These are phyloP conservation scores for Colletotrichum lupini DNA, from an alignment of 2,329 filamentous ascomycete genomes.

Conservation along the genomic window DNA sequence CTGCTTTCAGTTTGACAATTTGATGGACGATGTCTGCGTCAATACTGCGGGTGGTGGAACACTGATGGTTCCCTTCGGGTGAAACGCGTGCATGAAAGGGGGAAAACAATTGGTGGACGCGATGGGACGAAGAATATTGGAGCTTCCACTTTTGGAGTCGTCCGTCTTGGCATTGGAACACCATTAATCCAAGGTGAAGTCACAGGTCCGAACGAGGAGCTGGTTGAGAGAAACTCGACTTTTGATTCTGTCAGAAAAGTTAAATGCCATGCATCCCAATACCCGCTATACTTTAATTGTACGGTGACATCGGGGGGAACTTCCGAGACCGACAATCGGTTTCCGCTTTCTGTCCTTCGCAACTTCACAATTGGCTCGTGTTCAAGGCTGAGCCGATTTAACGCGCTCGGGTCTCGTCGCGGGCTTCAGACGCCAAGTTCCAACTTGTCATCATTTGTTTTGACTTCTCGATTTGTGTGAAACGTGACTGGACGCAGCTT, in stretches of 20 bases:
- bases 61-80: background rate
- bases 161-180: conserved; percentile 27
- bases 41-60: background rate
- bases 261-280: background rate
- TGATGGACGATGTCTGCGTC: background rate
- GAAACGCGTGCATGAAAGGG: conserved; percentile 26
- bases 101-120: conserved; percentile 17
- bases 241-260: background rate
- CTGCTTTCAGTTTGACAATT: background rate
- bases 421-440: background rate
- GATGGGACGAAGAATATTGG: background rate
- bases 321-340: background rate
- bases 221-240: background rate
- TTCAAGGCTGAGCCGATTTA: background rate
- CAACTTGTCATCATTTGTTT: background rate
- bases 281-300: background rate
- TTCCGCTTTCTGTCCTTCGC: background rate
- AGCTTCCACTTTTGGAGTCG: conserved; percentile 23
- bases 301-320: background rate
- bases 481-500: background rate
- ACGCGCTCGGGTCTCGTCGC: background rate
- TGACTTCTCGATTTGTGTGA: background rate
- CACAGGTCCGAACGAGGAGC: background rate
- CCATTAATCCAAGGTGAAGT: background rate
- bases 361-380: background rate